phyloP scores from a whole-genome alignment of 805 yeast genomes.

The Kazachstania kunashirensis region DNA sequence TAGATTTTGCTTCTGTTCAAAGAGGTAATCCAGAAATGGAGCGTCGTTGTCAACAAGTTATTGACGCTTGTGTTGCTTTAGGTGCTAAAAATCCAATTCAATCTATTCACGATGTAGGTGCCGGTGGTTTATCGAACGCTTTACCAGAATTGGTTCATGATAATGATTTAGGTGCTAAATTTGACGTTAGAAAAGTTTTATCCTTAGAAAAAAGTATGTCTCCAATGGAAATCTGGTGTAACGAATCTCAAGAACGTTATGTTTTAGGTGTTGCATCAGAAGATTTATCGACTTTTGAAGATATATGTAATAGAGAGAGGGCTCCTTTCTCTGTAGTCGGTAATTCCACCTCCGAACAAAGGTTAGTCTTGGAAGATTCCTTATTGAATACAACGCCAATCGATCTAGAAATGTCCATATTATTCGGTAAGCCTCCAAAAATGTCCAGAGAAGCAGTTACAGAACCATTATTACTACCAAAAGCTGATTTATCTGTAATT shows the following conservation, averaged over 20 bases:
- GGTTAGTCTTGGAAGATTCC: conserved; percentile 71
- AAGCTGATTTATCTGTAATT: conserved; percentile 29
- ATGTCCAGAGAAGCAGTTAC: conserved; percentile 71
- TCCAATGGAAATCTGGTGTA: conserved; percentile 99
- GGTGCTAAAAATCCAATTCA: conserved; percentile 76
- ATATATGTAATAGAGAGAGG: conserved; percentile 87
- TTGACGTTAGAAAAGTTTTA: conserved; percentile 83
- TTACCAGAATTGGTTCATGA: conserved; percentile 96
- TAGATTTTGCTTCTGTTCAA: conserved; percentile 98
- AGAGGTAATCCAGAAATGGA: conserved; percentile 99
- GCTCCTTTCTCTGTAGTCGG: conserved; percentile 96
- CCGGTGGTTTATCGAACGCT: conserved; percentile 97
- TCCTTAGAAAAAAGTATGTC: conserved; percentile 96
- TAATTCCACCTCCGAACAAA: conserved; percentile 77
- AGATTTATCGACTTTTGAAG: conserved; percentile 60
- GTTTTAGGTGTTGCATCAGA: conserved; percentile 84
- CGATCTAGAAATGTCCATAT: conserved; percentile 87
- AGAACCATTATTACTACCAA: conserved; percentile 42
- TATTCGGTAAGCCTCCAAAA: conserved; percentile 96
- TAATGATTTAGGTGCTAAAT: conserved; percentile 87
- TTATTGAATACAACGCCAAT: conserved; percentile 77
- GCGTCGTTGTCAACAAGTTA: conserved; percentile 97
- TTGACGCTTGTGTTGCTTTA: conserved; percentile 82
- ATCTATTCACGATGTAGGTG: conserved; percentile 98
- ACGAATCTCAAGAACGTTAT: conserved; percentile 97